These are phyloP conservation scores for Cryptococcus sp. DNA, from an alignment of 1,284 basidiomycete genomes.

Conservation along the genomic window DNA sequence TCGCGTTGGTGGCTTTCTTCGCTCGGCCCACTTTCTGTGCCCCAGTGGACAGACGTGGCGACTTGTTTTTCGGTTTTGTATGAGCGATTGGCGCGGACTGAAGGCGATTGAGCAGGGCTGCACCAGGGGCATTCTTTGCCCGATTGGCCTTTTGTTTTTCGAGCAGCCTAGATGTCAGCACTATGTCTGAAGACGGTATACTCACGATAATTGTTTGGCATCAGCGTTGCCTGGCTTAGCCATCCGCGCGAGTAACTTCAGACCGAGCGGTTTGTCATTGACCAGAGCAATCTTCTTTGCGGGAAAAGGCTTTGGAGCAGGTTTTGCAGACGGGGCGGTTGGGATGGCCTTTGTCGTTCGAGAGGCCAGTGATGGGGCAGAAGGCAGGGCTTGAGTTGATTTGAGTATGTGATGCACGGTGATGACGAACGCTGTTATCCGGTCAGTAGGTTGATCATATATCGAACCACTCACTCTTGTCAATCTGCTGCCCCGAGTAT, in stretches of 20 bases:
- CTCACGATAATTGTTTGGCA: slow-evolving; percentile 41
- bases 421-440: slow-evolving; percentile 32
- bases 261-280: slow-evolving; percentile 33
- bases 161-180: slow-evolving; percentile 28
- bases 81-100: slow-evolving; percentile 13
- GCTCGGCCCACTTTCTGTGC: slow-evolving; percentile 38
- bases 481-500: slow-evolving; percentile 45
- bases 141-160: slow-evolving; percentile 45
- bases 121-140: slow-evolving; percentile 24
- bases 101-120: slow-evolving; percentile 39
- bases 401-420: slow-evolving; percentile 45
- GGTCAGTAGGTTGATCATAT: background rate
- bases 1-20: slow-evolving; percentile 31
- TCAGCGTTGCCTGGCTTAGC: slow-evolving; percentile 32
- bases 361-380: slow-evolving; percentile 5
- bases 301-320: background rate
- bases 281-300: background rate
- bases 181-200: background rate
- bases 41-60: slow-evolving; percentile 10
- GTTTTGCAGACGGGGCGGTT: slow-evolving; percentile 5
- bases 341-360: slow-evolving; percentile 7
- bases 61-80: slow-evolving; percentile 21
- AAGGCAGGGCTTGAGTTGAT: slow-evolving; percentile 20
- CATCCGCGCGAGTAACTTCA: slow-evolving; percentile 38
- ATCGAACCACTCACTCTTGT: slow-evolving; percentile 37